Conservation (phyloP, 2,329 filamentous ascomycete species). For the Ampelomyces quisqualis region DNA sequence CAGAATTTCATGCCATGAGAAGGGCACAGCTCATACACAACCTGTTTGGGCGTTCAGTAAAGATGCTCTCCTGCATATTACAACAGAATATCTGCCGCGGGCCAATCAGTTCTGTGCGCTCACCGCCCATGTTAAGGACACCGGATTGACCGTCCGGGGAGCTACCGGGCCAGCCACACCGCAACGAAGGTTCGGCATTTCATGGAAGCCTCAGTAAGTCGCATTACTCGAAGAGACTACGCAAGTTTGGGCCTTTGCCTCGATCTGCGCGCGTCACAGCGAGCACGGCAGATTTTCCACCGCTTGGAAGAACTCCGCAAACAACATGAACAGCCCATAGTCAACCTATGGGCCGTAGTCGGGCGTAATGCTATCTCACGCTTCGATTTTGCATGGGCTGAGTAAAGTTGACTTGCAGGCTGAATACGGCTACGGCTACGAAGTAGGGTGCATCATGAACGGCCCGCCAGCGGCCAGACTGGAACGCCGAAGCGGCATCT, state of each 20-base stretch:
- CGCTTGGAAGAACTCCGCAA: too few species aligned
- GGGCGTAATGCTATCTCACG: neutral
- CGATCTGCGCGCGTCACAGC: conserved; percentile 26
- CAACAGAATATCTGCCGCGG: conserved; percentile 12
- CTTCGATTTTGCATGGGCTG: neutral
- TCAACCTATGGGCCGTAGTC: too few species aligned
- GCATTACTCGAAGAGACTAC: conserved; percentile 19
- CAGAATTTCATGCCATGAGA: too few species aligned
- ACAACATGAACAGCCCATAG: too few species aligned
- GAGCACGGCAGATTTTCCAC: conserved; percentile 4
- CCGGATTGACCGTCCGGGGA: conserved; percentile 21
- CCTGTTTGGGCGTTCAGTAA: too few species aligned
- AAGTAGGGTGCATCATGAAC: conserved; percentile 20
- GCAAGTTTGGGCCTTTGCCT: conserved; percentile 16
- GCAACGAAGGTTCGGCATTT: conserved; percentile 23
- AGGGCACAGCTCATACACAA: too few species aligned
- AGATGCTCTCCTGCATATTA: too few species aligned
- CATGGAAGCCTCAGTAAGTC: conserved; percentile 15
- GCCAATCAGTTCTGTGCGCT: conserved; percentile 26
- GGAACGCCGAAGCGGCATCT: conserved; percentile 27
- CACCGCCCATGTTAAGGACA: conserved; percentile 33
- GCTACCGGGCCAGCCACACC: conserved; percentile 21
- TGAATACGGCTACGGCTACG: conserved; percentile 1
- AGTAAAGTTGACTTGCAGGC: neutral
- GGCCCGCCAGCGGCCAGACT: conserved; percentile 26